These are phyloP conservation scores for Rhodosporidiobolus odoratus DNA, from an alignment of 768 basidiomycete genomes.

Conservation along the genomic window DNA sequence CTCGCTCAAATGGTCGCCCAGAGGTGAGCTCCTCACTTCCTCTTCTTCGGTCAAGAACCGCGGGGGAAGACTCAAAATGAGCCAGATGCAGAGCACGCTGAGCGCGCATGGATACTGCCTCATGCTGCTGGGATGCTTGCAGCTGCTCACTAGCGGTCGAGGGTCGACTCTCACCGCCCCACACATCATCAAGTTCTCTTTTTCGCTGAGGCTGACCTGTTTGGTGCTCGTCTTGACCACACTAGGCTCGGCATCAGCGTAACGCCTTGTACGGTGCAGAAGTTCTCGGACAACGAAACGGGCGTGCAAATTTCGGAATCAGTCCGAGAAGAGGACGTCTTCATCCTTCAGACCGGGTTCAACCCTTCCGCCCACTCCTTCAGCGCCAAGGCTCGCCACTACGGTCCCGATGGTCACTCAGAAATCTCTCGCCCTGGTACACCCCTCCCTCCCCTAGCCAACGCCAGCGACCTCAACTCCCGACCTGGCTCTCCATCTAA, in stretches of 20 bases:
- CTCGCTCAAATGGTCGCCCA: conserved; percentile 92
- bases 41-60: not conserved
- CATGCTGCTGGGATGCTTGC: not conserved
- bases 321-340: conserved; percentile 95
- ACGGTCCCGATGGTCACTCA: conserved; percentile 21
- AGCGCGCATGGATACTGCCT: not conserved
- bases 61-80: not conserved
- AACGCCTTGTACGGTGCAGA: conserved; percentile 75
- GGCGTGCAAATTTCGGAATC: conserved; percentile 68
- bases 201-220: conserved; percentile 5
- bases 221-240: conserved; percentile 20
- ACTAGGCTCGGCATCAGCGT: conserved; percentile 82
- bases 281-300: conserved; percentile 92
- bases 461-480: conserved; percentile 18
- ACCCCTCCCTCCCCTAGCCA: conserved; percentile 22
- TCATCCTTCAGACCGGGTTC: conserved; percentile 73
- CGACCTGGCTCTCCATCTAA: conserved; percentile 17
- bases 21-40: conserved; percentile 63
- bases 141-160: not conserved
- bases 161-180: not conserved
- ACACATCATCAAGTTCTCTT: not conserved
- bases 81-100: not conserved
- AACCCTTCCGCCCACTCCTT: conserved; percentile 40
- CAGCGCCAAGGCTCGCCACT: conserved; percentile 28
- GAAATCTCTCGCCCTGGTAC: conserved; percentile 28